Evolutionary conservation across 2,329 filamentous ascomycete species (phyloP).

Genomic region (Sporothrix protearum): DNA sequence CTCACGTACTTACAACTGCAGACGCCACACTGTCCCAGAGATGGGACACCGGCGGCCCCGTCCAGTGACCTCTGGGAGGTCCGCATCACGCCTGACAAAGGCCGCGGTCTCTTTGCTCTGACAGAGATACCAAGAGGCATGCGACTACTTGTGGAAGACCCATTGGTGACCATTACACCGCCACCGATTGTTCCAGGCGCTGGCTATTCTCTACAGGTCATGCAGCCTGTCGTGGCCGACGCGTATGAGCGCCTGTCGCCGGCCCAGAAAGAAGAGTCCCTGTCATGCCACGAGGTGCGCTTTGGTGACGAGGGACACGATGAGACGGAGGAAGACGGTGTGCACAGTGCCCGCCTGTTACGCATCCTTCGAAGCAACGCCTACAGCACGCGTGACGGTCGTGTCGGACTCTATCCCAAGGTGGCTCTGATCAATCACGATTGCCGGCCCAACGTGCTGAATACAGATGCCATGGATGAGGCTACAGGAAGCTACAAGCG

Average conservation of each 20-base stretch:
- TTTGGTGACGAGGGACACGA: conserved; percentile 29
- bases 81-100: conserved; percentile 36
- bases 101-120: conserved; percentile 42
- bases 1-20: background rate
- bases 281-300: conserved; percentile 33
- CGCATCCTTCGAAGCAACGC: conserved; percentile 43
- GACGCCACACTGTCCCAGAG: background rate
- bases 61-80: conserved; percentile 24
- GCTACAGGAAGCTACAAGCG: conserved; percentile 9
- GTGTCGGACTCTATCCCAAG: conserved; percentile 34
- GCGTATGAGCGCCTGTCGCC: conserved; percentile 26
- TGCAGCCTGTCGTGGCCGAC: conserved; percentile 35
- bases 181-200: conserved; percentile 32
- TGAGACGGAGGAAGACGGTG: background rate
- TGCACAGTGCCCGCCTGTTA: conserved; percentile 23
- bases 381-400: conserved; percentile 34
- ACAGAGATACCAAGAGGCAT: conserved; percentile 38
- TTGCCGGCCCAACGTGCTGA: conserved; percentile 41
- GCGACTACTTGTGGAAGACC: conserved; percentile 40
- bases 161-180: conserved; percentile 36
- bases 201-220: conserved; percentile 35
- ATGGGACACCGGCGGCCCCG: background rate
- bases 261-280: conserved; percentile 34
- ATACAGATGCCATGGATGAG: conserved; percentile 20
- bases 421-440: conserved; percentile 42